Percentiles rank a stretch among this genome's conserved stretches.
Conservation (phyloP, 805 yeast species). For the Ogataea neopini region DNA sequence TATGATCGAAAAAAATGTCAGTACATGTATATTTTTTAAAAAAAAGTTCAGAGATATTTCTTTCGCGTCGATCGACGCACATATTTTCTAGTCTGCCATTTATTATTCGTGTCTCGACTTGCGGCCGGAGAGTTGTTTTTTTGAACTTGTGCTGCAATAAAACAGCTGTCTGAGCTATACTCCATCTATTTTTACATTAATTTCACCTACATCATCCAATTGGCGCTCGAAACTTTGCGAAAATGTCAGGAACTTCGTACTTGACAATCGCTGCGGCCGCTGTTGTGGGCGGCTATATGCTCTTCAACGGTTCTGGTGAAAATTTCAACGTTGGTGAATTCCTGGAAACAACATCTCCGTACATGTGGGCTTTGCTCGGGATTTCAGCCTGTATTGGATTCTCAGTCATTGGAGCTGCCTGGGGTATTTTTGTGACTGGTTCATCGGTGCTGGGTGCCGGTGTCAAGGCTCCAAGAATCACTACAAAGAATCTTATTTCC, state of each 20-base stretch:
- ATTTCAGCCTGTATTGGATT: constrained; percentile 89
- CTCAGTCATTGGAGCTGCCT: constrained; percentile 96
- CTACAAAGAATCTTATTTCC: constrained; percentile 93
- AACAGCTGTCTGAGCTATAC: background rate
- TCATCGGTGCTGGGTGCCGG: constrained; percentile 96
- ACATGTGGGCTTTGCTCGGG: constrained; percentile 95
- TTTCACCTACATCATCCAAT: background rate
- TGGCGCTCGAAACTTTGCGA: background rate
- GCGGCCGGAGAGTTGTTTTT: constrained; percentile 2
- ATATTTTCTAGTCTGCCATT: constrained; percentile 1
- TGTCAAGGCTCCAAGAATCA: constrained; percentile 95
- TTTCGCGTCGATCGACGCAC: constrained; percentile 6
- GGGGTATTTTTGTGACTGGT: constrained; percentile 98
- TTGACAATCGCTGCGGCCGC: constrained; percentile 31
- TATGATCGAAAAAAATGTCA: too few relatives aligned
- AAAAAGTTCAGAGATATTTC: too few relatives aligned
- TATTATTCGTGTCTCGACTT: background rate
- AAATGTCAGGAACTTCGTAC: constrained; percentile 27
- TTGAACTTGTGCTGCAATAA: constrained; percentile 7
- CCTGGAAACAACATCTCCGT: constrained; percentile 83
- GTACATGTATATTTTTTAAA: too few relatives aligned
- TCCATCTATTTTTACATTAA: too few relatives aligned
- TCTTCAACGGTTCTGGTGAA: constrained; percentile 92
- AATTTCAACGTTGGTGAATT: constrained; percentile 89
- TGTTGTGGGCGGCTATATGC: constrained; percentile 49